phyloP scores from a whole-genome alignment of 2,329 filamentous ascomycete species.

The Metarhizium humberi region DNA sequence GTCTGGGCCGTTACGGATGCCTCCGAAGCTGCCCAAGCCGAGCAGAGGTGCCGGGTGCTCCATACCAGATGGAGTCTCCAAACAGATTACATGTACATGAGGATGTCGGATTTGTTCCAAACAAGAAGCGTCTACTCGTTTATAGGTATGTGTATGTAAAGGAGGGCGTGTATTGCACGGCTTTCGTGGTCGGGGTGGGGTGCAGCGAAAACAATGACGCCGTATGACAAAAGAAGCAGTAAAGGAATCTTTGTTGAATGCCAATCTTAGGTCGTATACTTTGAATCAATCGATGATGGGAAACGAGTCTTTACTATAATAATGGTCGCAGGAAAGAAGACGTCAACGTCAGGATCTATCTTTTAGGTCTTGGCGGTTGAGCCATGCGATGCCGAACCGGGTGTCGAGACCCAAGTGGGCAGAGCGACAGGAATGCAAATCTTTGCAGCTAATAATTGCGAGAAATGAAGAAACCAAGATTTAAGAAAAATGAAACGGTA shows the following conservation, averaged over 20 bases:
- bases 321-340: neutral
- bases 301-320: neutral
- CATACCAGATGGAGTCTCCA: slow-evolving; percentile 12
- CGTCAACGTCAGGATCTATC: neutral
- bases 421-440: neutral
- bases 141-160: neutral
- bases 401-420: neutral
- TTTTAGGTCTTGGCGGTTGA: neutral
- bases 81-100: neutral
- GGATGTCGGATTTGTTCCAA: neutral
- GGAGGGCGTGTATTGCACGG: neutral
- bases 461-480: neutral
- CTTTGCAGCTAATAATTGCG: neutral
- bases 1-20: slow-evolving; percentile 17
- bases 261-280: neutral
- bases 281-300: neutral
- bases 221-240: neutral
- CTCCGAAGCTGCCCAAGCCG: slow-evolving; percentile 26
- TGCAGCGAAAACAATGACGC: neutral
- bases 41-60: slow-evolving; percentile 20
- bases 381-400: neutral
- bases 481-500: neutral
- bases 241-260: neutral
- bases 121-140: neutral
- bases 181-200: neutral